A percentile compares a stretch with the other conserved stretches of the same genome.
Conservation (phyloP, 768 basidiomycete genomes). For the Flagelloscypha sp. region DNA sequence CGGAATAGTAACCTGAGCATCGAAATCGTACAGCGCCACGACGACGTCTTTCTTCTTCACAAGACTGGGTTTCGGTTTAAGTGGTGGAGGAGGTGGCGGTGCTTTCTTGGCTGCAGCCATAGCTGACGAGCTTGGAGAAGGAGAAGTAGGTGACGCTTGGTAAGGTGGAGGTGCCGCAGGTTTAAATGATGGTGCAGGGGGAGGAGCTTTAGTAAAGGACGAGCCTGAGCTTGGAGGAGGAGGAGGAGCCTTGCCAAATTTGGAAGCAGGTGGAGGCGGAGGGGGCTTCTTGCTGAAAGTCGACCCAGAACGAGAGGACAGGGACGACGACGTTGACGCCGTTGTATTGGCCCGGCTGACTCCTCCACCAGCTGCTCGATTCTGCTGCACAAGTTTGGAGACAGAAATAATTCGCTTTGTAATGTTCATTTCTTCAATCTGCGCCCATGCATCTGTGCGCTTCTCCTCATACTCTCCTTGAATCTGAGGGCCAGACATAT, state of each 20-base stretch:
- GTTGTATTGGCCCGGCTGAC: conserved; percentile 20
- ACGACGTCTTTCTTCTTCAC: conserved; percentile 63
- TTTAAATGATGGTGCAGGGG: conserved; percentile 13
- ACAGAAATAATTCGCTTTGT: conserved; percentile 80
- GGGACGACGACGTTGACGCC: conserved; percentile 22
- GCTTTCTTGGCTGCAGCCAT: conserved; percentile 56
- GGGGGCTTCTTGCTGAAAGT: conserved; percentile 35
- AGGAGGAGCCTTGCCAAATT: conserved; percentile 43
- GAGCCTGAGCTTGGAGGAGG: conserved; percentile 37
- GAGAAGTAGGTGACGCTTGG: no score
- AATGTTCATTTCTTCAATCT: conserved; percentile 73
- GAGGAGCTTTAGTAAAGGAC: conserved; percentile 19
- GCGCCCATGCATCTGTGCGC: conserved; percentile 74
- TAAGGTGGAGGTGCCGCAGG: conserved; percentile 41
- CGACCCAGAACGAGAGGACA: conserved; percentile 26
- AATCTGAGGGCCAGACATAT: conserved; percentile 60
- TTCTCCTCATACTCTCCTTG: conserved; percentile 68
- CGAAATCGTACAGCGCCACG: conserved; percentile 91
- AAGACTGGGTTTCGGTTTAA: conserved; percentile 81
- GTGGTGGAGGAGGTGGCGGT: conserved; percentile 86
- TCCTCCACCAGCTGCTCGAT: conserved; percentile 27
- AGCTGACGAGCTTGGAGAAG: conserved; percentile 22
- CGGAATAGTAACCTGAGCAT: conserved; percentile 59
- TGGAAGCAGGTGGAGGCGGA: conserved; percentile 29
- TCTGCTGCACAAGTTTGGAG: conserved; percentile 61